Conservation (phyloP, 129 eudicot species). For the Flaveria robusta region DNA sequence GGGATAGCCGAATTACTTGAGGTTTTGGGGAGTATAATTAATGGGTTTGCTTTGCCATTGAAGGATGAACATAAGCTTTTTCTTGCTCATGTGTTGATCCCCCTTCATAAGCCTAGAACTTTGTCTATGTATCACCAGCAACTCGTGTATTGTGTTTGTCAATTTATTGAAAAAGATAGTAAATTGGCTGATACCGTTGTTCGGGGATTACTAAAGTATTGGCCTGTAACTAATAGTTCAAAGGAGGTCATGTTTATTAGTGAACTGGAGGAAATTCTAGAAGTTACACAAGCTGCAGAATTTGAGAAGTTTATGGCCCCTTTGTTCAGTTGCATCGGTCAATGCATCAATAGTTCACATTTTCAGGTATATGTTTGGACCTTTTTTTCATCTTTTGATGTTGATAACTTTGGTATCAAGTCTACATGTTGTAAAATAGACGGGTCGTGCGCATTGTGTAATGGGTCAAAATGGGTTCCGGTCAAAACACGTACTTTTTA, state of each 20-base stretch:
- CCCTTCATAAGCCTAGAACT: slow-evolving; percentile 68
- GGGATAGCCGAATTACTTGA: slow-evolving; percentile 61
- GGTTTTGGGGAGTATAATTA: slow-evolving; percentile 63
- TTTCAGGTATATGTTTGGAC: slow-evolving; percentile 53
- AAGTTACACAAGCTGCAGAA: slow-evolving; percentile 66
- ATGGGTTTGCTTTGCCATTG: slow-evolving; percentile 61
- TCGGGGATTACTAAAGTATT: slow-evolving; percentile 64
- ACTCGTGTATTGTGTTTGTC: slow-evolving; percentile 64
- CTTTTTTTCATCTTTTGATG: not conserved
- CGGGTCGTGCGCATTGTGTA: not conserved
- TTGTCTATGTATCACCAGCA: slow-evolving; percentile 71
- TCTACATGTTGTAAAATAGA: not conserved
- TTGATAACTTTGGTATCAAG: not conserved
- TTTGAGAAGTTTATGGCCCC: slow-evolving; percentile 72
- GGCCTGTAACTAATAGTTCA: slow-evolving; percentile 72
- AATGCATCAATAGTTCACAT: slow-evolving; percentile 70
- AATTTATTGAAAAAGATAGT: slow-evolving; percentile 70
- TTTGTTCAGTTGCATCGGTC: slow-evolving; percentile 60
- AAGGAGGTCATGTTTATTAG: slow-evolving; percentile 67
- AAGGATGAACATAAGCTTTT: slow-evolving; percentile 60
- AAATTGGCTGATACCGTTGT: slow-evolving; percentile 66
- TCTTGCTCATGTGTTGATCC: slow-evolving; percentile 66
- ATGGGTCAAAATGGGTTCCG: not conserved
- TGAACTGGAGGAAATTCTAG: slow-evolving; percentile 77
- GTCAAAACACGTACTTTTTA: not conserved